Base-by-base conservation (phyloP, 169 alveolate species). In the Plasmodium malariae region DNA sequence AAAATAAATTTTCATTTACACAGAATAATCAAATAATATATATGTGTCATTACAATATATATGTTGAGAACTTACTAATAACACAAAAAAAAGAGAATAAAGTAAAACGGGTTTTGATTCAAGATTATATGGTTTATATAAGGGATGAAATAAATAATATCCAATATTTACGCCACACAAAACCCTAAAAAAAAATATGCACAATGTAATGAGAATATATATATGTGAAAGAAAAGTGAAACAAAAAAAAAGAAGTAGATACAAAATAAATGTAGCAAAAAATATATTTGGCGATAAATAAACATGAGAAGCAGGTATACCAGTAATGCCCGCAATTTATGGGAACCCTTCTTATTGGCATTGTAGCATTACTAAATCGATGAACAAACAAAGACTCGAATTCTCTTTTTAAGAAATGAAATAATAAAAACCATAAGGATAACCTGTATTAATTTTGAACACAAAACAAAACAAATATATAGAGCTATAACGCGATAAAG, bases 241-340 rank as follows among this genome's bases (percentile, higher is more conserved):
- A 70, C 12, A 54, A 26, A 17, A 17, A 32, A 43, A 21, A 54
- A 17, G 19, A n/a, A 7, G 9, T 2, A 73, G 12, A 26, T 34
- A 24, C 9, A 40, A 7, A 87, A 28, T 93, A 93, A 9, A 90
- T 80, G 9, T 62, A 86, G 28, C 85, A 62, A 40, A 95, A 95
- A n/a, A n/a, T n/a, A n/a, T n/a, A n/a, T n/a, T n/a, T n/a, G n/a
- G n/a, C n/a, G 74, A 92, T 92, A 67, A 93, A 59, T 12, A 93
- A 86, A 28, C 6, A 28, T 7, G 14, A 40, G 9, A 40, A 40
- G 49, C 9, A 40, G 9, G 49, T 21, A 5, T 71, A 94, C 99
- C 99, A 99, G 95, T 98, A 98, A 94, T 99, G 99, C 4, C 97
- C 97, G 74, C 99, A 98, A 93, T 99, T 98, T 74, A 92, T 97